Conservation (phyloP, 441 rosid genomes). For the California macrophylla region DNA sequence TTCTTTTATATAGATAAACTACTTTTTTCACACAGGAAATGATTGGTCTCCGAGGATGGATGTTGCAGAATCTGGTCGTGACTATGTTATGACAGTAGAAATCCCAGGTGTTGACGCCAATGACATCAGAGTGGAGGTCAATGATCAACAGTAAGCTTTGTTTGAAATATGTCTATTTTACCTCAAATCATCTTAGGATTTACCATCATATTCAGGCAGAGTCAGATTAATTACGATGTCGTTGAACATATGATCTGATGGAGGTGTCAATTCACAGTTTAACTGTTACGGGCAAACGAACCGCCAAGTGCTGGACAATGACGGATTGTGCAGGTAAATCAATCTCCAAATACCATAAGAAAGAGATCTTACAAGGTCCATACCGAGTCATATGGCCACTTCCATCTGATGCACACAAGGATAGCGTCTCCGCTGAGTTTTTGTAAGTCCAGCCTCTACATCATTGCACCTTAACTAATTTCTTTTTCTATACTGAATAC, state of each 20-base stretch:
- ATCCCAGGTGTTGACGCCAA: slow-evolving; percentile 59
- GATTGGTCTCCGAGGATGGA: slow-evolving; percentile 60
- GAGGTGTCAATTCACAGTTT: slow-evolving; percentile 32
- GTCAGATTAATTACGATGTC: not conserved
- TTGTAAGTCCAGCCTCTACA: slow-evolving; percentile 35
- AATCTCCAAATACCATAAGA: slow-evolving; percentile 38
- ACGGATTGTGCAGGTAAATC: slow-evolving; percentile 21
- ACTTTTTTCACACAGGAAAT: slow-evolving; percentile 28
- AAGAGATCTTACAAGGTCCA: slow-evolving; percentile 47
- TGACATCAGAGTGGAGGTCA: slow-evolving; percentile 68
- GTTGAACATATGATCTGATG: slow-evolving; percentile 8
- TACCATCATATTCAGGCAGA: not conserved
- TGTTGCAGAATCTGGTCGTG: slow-evolving; percentile 40
- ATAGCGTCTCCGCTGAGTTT: slow-evolving; percentile 53
- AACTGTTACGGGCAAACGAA: slow-evolving; percentile 44
- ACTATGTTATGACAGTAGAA: slow-evolving; percentile 48
- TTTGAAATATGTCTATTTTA: not conserved
- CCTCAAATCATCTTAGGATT: not conserved
- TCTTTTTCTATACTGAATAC: not conserved
- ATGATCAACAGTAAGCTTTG: slow-evolving; percentile 34
- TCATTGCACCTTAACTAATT: slow-evolving; percentile 12
- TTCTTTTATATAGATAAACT: not conserved
- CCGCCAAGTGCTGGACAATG: slow-evolving; percentile 22
- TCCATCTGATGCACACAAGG: slow-evolving; percentile 47
- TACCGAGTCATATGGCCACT: slow-evolving; percentile 58